Evolutionary conservation across 805 yeast genomes (phyloP).

Genomic region (Cephaloascus albidus): DNA sequence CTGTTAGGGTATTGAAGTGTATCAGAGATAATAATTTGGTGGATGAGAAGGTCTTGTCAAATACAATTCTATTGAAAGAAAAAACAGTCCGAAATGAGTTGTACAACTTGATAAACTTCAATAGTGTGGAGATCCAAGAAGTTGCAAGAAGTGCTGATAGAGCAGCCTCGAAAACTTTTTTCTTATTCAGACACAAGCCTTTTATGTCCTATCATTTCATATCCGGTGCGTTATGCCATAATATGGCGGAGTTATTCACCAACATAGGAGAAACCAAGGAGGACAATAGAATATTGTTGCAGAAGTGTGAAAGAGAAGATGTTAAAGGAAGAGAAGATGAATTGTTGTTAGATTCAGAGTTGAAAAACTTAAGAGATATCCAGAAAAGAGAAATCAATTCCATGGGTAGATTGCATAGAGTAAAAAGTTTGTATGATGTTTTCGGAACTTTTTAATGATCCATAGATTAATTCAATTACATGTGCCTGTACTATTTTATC

Average conservation of each 20-base stretch:
- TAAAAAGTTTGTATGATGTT: constrained; percentile 47
- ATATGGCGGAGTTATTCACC: constrained; percentile 42
- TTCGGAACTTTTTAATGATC: constrained; percentile 29
- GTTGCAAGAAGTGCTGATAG: constrained; percentile 88
- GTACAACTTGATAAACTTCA: constrained; percentile 54
- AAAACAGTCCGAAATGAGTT: constrained; percentile 66
- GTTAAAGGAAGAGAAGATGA: constrained; percentile 77
- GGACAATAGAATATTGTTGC: constrained; percentile 58
- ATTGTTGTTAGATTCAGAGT: constrained; percentile 64
- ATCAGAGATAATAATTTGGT: constrained; percentile 59
- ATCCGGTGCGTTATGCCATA: constrained; percentile 33
- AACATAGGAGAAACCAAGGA: constrained; percentile 42
- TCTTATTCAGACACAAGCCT: constrained; percentile 61
- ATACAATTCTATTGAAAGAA: constrained; percentile 68
- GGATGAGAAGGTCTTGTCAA: constrained; percentile 78
- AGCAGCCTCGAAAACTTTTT: constrained; percentile 83
- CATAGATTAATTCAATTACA: no score
- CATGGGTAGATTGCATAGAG: constrained; percentile 45
- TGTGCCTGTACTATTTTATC: no score
- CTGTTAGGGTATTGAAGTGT: constrained; percentile 70
- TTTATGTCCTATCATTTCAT: constrained; percentile 21
- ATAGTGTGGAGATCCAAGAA: constrained; percentile 83
- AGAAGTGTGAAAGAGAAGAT: constrained; percentile 83
- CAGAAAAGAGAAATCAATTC: constrained; percentile 47
- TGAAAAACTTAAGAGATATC: constrained; percentile 57